A percentile compares a stretch with the other conserved stretches of the same genome.
phyloP scores from a whole-genome alignment of 805 yeast genomes.

The Priceomyces melissophilus region DNA sequence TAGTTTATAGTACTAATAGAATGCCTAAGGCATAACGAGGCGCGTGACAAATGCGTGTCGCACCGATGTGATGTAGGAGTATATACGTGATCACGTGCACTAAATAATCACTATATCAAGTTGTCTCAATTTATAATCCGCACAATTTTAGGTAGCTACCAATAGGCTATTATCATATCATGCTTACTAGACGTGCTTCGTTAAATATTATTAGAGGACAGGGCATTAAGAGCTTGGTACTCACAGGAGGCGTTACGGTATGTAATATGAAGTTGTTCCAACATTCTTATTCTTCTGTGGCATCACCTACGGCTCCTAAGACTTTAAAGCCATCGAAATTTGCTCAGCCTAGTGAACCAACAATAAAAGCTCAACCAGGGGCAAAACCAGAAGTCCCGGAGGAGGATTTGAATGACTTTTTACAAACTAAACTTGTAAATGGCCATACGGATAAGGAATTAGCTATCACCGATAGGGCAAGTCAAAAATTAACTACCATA shows the following conservation, averaged over 20 bases:
- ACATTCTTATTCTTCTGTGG: not conserved
- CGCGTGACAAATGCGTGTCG: no score
- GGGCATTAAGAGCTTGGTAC: no score
- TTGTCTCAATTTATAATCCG: not conserved
- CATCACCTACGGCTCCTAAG: constrained; percentile 9
- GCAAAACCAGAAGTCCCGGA: constrained; percentile 12
- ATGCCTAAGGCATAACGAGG: not conserved
- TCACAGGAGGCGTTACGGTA: no score
- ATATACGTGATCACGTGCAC: not conserved
- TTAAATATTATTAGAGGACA: no score
- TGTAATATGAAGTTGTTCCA: no score
- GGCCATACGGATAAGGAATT: constrained; percentile 38
- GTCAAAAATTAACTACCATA: constrained; percentile 50
- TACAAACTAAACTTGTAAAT: constrained; percentile 28
- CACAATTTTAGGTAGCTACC: not conserved
- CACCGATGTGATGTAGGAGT: not conserved
- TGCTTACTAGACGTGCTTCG: no score
- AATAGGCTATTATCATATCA: no score
- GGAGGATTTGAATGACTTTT: constrained; percentile 28
- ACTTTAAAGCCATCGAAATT: constrained; percentile 27
- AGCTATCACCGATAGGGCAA: constrained; percentile 48
- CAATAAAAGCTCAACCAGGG: constrained; percentile 1
- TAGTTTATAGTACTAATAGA: not conserved
- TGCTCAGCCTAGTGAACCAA: constrained; percentile 22
- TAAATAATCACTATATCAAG: not conserved